Percentiles rank a stretch among this genome's conserved stretches.
Evolutionary conservation across 2,329 filamentous ascomycete genomes (phyloP).

Genomic region (Xylariaceae sp.): DNA sequence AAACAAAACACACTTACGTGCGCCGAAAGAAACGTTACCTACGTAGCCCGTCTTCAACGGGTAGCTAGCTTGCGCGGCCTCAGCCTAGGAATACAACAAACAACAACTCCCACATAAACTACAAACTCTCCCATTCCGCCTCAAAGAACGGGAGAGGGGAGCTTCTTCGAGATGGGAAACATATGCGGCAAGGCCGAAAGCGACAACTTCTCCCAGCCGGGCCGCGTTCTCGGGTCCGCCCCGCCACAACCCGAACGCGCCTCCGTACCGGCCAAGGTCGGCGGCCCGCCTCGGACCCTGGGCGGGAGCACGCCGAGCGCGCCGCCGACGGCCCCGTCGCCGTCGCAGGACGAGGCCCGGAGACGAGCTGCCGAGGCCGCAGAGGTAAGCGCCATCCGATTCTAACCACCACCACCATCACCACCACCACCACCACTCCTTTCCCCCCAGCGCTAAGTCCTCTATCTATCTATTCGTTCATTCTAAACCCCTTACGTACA

Average conservation of each 20-base stretch:
- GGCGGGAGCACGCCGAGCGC: slow-evolving; percentile 48
- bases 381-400: no score
- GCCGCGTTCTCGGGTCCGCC: slow-evolving; percentile 69
- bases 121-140: no score
- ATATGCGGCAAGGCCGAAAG: slow-evolving; percentile 75
- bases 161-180: slow-evolving; percentile 69
- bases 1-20: background rate
- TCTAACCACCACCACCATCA: no score
- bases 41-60: background rate
- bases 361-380: slow-evolving; percentile 78
- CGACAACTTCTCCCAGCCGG: slow-evolving; percentile 71
- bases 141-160: no score
- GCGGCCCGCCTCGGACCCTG: slow-evolving; percentile 64
- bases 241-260: slow-evolving; percentile 52
- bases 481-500: slow-evolving; percentile 6
- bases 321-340: slow-evolving; percentile 14
- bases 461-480: background rate
- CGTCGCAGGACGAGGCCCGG: slow-evolving; percentile 60
- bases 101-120: no score
- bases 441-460: background rate
- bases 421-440: no score
- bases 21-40: background rate
- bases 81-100: no score
- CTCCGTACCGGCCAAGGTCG: slow-evolving; percentile 55
- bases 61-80: background rate